Evolutionary conservation across 768 basidiomycete genomes (phyloP).

Genomic region (Amanita molliuscula): DNA sequence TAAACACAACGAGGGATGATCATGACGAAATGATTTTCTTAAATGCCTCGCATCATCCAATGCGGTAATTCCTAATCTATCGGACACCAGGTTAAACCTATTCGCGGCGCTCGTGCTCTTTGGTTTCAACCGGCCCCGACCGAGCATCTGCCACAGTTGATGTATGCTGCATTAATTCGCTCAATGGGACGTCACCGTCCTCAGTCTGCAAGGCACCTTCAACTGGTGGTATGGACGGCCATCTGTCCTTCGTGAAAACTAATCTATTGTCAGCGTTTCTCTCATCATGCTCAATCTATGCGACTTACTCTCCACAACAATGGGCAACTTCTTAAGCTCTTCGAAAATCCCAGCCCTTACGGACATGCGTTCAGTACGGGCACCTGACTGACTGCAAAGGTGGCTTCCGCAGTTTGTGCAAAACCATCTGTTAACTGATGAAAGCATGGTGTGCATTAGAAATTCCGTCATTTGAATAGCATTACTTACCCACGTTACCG

Average conservation of each 20-base stretch:
- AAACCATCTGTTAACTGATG: slow-evolving; percentile 1
- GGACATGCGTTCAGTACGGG: neutral
- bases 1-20: no score
- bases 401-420: slow-evolving; percentile 5
- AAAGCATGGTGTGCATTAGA: neutral
- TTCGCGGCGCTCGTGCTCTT: no score
- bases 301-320: neutral
- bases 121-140: no score
- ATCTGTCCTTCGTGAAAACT: slow-evolving; percentile 3
- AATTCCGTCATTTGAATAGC: neutral
- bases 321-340: neutral
- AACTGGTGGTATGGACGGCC: neutral
- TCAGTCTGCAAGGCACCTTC: neutral
- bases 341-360: neutral
- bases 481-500: neutral
- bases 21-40: no score
- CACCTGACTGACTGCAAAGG: neutral
- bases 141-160: no score
- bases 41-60: no score
- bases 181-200: neutral
- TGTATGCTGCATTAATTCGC: neutral
- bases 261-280: neutral
- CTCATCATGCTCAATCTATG: neutral
- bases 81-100: no score
- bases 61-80: no score